A percentile compares a stretch with the other conserved stretches of the same genome.
phyloP scores from a whole-genome alignment of 2,329 filamentous ascomycete species.

The Leptographium radiaticola region DNA sequence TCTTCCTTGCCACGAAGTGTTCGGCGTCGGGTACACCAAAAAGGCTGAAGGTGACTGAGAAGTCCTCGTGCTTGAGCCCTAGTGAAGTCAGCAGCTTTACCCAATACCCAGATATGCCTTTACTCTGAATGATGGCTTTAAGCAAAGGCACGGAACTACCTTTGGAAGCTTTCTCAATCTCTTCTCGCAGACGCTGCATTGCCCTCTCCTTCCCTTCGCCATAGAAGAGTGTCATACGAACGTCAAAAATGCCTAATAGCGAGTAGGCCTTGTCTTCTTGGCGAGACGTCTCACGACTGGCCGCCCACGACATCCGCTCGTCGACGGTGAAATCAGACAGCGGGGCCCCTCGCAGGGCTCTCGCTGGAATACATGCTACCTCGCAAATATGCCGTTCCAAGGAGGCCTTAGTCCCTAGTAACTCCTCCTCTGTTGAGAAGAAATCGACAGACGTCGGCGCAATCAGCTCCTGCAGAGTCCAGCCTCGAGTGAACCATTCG shows the following conservation, averaged over 20 bases:
- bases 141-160: too few relatives aligned
- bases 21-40: too few relatives aligned
- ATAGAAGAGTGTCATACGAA: constrained; percentile 16
- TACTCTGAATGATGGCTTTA: too few relatives aligned
- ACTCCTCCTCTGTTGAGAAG: constrained; percentile 1
- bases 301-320: constrained; percentile 1
- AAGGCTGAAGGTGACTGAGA: too few relatives aligned
- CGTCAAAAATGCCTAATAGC: constrained; percentile 14
- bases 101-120: too few relatives aligned
- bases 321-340: neutral
- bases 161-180: neutral
- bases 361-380: neutral
- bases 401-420: neutral
- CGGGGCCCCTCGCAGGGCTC: neutral
- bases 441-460: constrained; percentile 2
- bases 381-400: neutral
- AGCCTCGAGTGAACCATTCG: too few relatives aligned
- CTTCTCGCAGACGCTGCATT: neutral
- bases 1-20: too few relatives aligned
- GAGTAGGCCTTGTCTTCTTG: constrained; percentile 14
- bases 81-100: too few relatives aligned
- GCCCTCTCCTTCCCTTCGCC: constrained; percentile 11
- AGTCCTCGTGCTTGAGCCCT: too few relatives aligned
- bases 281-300: constrained; percentile 3
- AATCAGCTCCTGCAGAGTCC: constrained; percentile 9